Evolutionary conservation across 345 rosid species (phyloP).

Genomic region (Conringia planisiliqua): DNA sequence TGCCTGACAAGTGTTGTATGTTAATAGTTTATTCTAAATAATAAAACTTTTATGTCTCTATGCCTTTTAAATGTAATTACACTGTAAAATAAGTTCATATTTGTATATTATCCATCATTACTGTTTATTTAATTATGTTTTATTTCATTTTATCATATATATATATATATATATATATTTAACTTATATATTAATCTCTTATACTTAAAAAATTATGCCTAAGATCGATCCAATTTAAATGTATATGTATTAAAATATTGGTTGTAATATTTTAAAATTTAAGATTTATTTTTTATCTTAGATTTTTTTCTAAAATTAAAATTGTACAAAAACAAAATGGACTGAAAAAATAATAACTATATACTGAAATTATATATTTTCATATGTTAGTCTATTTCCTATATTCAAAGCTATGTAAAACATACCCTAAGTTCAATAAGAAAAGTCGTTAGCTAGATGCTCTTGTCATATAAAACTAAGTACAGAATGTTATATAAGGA

Average conservation of each 20-base stretch:
- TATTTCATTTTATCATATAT: no score
- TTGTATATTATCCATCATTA: neutral
- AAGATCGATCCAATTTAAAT: no score
- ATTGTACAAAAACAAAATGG: no score
- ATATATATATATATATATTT: no score
- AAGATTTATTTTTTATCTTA: neutral
- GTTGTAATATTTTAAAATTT: neutral
- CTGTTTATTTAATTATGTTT: no score
- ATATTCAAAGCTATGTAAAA: neutral
- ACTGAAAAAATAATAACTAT: neutral
- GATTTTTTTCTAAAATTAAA: neutral
- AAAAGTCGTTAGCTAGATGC: neutral
- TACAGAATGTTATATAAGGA: no score
- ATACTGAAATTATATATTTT: neutral
- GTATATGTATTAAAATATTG: neutral
- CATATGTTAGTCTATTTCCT: neutral
- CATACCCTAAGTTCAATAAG: neutral
- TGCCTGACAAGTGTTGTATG: no score
- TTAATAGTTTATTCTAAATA: neutral
- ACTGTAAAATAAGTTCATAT: neutral
- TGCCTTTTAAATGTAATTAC: neutral
- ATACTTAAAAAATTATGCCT: neutral
- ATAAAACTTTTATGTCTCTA: neutral
- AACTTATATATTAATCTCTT: no score
- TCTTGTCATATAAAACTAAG: slow-evolving; percentile 7